These are phyloP conservation scores for Myxozyma mucilagina DNA, from an alignment of 805 yeast species.

Conservation along the genomic window DNA sequence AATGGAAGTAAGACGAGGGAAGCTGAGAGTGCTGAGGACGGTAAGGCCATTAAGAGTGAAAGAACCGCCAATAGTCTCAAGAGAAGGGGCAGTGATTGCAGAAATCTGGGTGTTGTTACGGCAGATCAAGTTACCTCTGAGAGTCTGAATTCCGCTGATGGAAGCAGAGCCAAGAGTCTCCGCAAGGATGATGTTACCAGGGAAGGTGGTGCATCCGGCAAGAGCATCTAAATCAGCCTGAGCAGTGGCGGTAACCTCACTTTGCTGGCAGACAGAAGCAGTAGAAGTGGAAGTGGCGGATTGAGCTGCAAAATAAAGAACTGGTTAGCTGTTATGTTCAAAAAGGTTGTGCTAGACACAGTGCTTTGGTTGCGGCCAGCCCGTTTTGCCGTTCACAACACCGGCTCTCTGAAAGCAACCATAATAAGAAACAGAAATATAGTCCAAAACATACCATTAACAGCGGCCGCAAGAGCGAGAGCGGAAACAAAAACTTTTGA, in stretches of 20 bases:
- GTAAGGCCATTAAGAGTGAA: slow-evolving; percentile 65
- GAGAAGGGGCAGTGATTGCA: slow-evolving; percentile 73
- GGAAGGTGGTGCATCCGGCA: slow-evolving; percentile 72
- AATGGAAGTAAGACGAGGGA: slow-evolving; percentile 78
- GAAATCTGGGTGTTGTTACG: slow-evolving; percentile 63
- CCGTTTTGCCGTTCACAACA: neutral
- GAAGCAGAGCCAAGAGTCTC: slow-evolving; percentile 47
- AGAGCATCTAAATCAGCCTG: slow-evolving; percentile 76
- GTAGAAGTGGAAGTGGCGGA: slow-evolving; percentile 1
- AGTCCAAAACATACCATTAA: slow-evolving; percentile 20
- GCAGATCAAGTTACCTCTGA: slow-evolving; percentile 74
- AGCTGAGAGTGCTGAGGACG: slow-evolving; percentile 62
- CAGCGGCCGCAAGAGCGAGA: slow-evolving; percentile 27
- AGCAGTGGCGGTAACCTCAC: slow-evolving; percentile 70
- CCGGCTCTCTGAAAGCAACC: neutral
- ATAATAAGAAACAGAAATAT: neutral
- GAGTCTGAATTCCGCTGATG: slow-evolving; percentile 70
- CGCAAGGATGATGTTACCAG: slow-evolving; percentile 72
- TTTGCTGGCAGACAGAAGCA: slow-evolving; percentile 28
- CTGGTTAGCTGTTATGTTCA: neutral
- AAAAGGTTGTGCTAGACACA: neutral
- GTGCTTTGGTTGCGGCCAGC: neutral
- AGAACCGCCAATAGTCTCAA: slow-evolving; percentile 71
- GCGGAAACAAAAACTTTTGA: slow-evolving; percentile 13
- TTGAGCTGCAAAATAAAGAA: neutral